Conservation (phyloP, 2,329 filamentous ascomycete species). For the Colletotrichum tofieldiae region DNA sequence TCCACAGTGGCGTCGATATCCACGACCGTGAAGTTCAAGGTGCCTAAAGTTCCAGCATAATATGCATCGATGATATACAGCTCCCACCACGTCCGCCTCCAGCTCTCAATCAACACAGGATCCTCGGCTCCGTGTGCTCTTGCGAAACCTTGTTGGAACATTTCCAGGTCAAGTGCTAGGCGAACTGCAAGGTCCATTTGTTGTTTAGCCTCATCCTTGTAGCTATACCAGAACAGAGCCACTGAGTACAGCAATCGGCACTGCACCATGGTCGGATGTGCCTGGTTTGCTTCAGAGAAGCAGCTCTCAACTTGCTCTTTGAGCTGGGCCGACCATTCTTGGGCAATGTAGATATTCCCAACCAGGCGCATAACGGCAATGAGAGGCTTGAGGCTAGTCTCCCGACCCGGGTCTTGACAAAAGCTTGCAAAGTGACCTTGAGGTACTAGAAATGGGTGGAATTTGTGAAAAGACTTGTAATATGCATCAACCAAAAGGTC, state of each 20-base stretch:
- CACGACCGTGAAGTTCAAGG: slow-evolving; percentile 47
- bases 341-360: slow-evolving; percentile 51
- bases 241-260: slow-evolving; percentile 55
- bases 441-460: slow-evolving; percentile 52
- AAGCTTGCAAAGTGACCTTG: slow-evolving; percentile 41
- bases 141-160: slow-evolving; percentile 72
- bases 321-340: slow-evolving; percentile 30
- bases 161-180: slow-evolving; percentile 72
- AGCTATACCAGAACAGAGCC: slow-evolving; percentile 53
- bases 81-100: slow-evolving; percentile 82
- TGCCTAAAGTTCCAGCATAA: slow-evolving; percentile 52
- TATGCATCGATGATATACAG: slow-evolving; percentile 73
- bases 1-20: slow-evolving; percentile 68
- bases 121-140: slow-evolving; percentile 62
- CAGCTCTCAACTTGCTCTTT: slow-evolving; percentile 24
- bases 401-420: slow-evolving; percentile 13
- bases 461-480: slow-evolving; percentile 54
- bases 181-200: slow-evolving; percentile 66
- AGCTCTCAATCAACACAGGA: slow-evolving; percentile 68
- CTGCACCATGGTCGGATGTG: slow-evolving; percentile 54
- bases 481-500: slow-evolving; percentile 53
- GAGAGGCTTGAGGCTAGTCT: slow-evolving; percentile 44
- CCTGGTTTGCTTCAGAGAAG: slow-evolving; percentile 16
- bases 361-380: slow-evolving; percentile 52
- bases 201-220: slow-evolving; percentile 46